Percentiles rank a stretch among this genome's conserved stretches.
phyloP scores from a whole-genome alignment of 2,329 filamentous ascomycete species.

The Penicillium sp. region DNA sequence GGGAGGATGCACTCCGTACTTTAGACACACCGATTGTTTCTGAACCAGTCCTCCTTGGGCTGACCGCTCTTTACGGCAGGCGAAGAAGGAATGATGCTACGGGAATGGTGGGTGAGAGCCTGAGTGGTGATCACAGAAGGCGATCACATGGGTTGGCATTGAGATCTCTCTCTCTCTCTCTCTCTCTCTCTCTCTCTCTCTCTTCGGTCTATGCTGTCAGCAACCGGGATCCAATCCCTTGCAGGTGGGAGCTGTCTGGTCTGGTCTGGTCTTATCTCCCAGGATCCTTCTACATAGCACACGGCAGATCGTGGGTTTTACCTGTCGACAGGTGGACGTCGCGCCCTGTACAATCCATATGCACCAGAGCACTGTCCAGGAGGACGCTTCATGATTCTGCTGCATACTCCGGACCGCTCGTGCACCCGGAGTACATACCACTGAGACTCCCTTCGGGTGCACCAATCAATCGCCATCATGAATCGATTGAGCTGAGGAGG shows the following conservation, averaged over 20 bases:
- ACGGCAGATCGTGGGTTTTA: too few species aligned
- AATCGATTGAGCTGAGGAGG: background rate
- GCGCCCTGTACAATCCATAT: background rate
- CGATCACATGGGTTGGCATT: background rate
- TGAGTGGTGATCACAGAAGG: background rate
- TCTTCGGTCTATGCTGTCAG: background rate
- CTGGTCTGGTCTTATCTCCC: background rate
- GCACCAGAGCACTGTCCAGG: background rate
- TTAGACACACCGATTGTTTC: conserved; percentile 3
- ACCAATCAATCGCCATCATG: background rate
- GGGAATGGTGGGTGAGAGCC: background rate
- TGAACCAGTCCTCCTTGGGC: background rate
- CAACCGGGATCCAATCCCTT: background rate
- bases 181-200: too few species aligned
- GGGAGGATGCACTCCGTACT: background rate
- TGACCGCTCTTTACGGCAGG: background rate
- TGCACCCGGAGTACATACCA: background rate
- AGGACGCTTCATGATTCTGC: too few species aligned
- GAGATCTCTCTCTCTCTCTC: background rate
- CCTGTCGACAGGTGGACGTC: background rate
- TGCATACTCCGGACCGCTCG: too few species aligned
- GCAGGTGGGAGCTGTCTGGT: background rate
- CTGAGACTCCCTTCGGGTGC: background rate
- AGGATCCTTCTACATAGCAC: background rate
- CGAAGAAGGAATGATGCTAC: background rate